Evolutionary conservation across 2,329 filamentous ascomycete genomes (phyloP), one percentile per base, ranked within the genome.

Genomic region (Trichocomaceae sp.): DNA sequence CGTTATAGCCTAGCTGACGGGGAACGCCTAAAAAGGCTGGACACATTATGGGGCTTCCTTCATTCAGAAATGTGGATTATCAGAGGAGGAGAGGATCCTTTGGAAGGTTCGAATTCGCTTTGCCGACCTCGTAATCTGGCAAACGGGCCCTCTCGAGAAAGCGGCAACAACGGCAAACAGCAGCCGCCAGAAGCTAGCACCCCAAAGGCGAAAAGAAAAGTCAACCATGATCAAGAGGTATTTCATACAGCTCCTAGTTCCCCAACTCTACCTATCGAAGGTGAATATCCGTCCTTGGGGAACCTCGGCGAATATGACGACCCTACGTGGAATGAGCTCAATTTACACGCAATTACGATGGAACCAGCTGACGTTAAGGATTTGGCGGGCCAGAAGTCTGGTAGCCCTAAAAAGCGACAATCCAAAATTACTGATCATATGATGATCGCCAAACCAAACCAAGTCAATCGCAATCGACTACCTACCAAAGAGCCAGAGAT

Each of bases 11-110:
- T 57, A 35, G 5, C 61, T 5, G 49, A 51, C 15, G 44, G 45
- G 9, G 63, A 70, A 47, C 61, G 64, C 23, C 51, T 61, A 8
- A 55, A 61, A 23, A 61, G 70, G 17, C 53, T 71, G 20, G 29
- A 57, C 15, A 62, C 68, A 33, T 55, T 75, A 10, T 42, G 61
- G 23, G 52, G 60, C 2, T 48, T 68, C 13, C 57, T 75, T 22
- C 47, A 65, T 3, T 67, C 72, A 33, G 66, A 73, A 47, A 37
- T 67, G 7, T 69, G 68, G 45, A 49, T 72, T 29, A 45, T 64
- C 5, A 63, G 54, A 13, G 58, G 59, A 9, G 64, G 66, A 8
- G 60, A 56, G 3, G 60, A 59, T 33, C 55, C 51, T 26, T 48
- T 50, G 12, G 52, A 50, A 41, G 19, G 46, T 17, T 51, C 55